Conservation (phyloP, 768 basidiomycete genomes). For the Boletus reticuloceps region DNA sequence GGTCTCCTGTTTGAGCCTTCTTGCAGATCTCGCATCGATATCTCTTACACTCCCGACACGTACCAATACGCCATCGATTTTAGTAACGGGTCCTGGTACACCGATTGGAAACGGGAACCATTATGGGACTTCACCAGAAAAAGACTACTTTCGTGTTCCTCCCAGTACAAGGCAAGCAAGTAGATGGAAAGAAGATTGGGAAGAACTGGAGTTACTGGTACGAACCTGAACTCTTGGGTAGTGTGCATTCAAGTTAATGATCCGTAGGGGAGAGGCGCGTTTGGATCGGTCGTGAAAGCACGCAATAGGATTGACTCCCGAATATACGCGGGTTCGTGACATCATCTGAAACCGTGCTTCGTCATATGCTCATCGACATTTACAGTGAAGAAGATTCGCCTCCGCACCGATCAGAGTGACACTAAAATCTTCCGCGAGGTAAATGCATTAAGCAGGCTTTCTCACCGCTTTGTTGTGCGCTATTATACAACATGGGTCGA, state of each 20-base stretch:
- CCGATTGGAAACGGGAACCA: constrained; percentile 42
- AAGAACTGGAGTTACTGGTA: constrained; percentile 84
- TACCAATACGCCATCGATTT: constrained; percentile 16
- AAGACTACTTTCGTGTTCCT: constrained; percentile 53
- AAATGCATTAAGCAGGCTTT: constrained; percentile 81
- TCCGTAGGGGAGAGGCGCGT: constrained; percentile 78
- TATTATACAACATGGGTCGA: constrained; percentile 95
- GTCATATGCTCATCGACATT: neutral
- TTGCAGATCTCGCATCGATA: constrained; percentile 54
- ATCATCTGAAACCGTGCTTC: neutral
- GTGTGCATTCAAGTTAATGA: neutral
- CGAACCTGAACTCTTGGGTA: neutral
- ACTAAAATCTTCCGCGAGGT: constrained; percentile 90
- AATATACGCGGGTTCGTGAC: constrained; percentile 70
- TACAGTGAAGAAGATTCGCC: constrained; percentile 84
- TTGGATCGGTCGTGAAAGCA: constrained; percentile 94
- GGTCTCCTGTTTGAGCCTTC: constrained; percentile 53
- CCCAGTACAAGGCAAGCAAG: constrained; percentile 53
- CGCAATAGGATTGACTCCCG: constrained; percentile 82
- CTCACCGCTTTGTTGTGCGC: constrained; percentile 87
- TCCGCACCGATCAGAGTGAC: constrained; percentile 76
- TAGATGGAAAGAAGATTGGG: constrained; percentile 92
- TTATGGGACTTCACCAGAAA: constrained; percentile 57
- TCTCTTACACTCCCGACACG: constrained; percentile 27
- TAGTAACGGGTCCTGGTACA: constrained; percentile 38